Percentiles rank a stretch among this genome's conserved stretches.
Conservation (phyloP, 352 stramenopile genomes). For the Phytophthora fragariae region DNA sequence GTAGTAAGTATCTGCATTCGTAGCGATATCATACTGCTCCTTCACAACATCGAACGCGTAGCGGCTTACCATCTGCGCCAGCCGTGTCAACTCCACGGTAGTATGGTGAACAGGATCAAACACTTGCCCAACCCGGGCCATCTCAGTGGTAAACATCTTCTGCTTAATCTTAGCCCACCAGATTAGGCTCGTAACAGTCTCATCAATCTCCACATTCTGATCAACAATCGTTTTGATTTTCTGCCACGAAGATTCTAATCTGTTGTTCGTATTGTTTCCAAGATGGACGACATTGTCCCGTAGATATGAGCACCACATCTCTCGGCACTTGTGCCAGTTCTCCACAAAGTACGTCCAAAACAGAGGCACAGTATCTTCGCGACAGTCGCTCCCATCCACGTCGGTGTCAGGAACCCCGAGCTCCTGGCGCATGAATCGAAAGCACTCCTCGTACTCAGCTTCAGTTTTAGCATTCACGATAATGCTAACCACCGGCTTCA, state of each 20-base stretch:
- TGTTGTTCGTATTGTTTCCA: constrained; percentile 9
- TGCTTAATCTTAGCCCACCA: constrained; percentile 14
- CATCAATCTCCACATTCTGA: constrained; percentile 5
- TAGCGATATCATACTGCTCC: background rate
- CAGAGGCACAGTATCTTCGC: background rate
- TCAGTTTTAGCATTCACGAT: constrained; percentile 4
- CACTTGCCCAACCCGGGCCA: background rate
- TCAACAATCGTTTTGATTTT: constrained; percentile 14
- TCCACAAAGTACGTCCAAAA: background rate
- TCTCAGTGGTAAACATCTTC: background rate
- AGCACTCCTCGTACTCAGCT: background rate
- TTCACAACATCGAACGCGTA: constrained; percentile 15
- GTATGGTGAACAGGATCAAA: constrained; percentile 1
- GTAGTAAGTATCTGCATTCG: background rate
- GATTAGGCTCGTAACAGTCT: constrained; percentile 8
- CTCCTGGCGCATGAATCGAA: too few species aligned
- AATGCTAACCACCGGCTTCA: constrained; percentile 10
- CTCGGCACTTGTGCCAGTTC: constrained; percentile 7
- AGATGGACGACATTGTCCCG: constrained; percentile 5
- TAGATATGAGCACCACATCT: constrained; percentile 7
- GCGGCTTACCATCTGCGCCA: constrained; percentile 1
- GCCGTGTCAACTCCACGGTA: background rate
- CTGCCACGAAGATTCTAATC: constrained; percentile 12
- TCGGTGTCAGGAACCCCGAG: too few species aligned
- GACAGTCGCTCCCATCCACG: too few species aligned